phyloP scores from a whole-genome alignment of 805 yeast genomes.

The Candida chilensis region DNA sequence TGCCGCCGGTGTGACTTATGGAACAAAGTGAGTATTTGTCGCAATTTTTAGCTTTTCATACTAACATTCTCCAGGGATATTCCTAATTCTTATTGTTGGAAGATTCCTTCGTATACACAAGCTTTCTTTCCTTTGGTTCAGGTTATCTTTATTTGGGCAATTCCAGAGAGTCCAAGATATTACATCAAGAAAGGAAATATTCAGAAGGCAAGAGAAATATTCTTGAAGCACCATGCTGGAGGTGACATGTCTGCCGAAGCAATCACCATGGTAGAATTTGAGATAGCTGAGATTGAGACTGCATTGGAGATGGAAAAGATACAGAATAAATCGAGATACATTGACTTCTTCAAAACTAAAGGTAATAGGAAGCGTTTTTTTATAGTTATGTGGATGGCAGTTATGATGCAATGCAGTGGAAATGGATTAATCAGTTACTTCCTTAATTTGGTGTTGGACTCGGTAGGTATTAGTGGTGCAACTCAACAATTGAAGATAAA shows the following conservation, averaged over 20 bases:
- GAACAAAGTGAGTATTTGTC: slow-evolving; percentile 32
- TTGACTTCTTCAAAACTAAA: slow-evolving; percentile 24
- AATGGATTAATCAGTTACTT: slow-evolving; percentile 45
- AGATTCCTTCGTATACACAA: slow-evolving; percentile 45
- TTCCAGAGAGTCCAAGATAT: slow-evolving; percentile 39
- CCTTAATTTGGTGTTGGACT: slow-evolving; percentile 35
- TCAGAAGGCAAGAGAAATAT: slow-evolving; percentile 22
- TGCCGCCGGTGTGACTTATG: slow-evolving; percentile 43
- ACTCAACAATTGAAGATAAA: slow-evolving; percentile 37
- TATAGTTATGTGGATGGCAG: slow-evolving; percentile 19
- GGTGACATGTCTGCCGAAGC: slow-evolving; percentile 14
- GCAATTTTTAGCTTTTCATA: slow-evolving; percentile 24
- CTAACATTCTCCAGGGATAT: slow-evolving; percentile 12
- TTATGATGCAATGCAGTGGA: slow-evolving; percentile 38
- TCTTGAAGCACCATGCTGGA: slow-evolving; percentile 26
- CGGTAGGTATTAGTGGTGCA: slow-evolving; percentile 42
- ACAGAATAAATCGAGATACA: slow-evolving; percentile 20
- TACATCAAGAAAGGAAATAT: slow-evolving; percentile 21
- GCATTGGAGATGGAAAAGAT: slow-evolving; percentile 30
- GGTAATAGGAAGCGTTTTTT: slow-evolving; percentile 32
- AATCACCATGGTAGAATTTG: slow-evolving; percentile 23
- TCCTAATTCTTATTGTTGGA: slow-evolving; percentile 34
- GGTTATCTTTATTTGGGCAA: slow-evolving; percentile 16
- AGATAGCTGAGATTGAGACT: slow-evolving; percentile 26
- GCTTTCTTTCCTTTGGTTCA: slow-evolving; percentile 36